Evolutionary conservation across 1,284 basidiomycete genomes (phyloP), one percentile per base, ranked within the genome.

Genomic region (Caloboletus firmus): DNA sequence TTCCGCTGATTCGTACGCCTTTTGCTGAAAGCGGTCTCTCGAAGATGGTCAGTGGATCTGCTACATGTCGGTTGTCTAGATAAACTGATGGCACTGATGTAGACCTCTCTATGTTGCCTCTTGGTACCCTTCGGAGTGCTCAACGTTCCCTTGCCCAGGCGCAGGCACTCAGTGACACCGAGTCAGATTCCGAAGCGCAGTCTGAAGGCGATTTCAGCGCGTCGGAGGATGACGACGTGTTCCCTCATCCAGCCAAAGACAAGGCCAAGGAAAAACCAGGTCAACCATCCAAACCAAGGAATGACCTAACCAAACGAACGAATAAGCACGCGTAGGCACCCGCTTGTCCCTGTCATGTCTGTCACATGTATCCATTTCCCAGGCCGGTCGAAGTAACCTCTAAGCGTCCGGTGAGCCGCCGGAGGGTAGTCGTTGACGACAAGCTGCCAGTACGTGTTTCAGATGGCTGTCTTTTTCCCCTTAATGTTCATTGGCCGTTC

Each of bases 291-390:
- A 70, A 49, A 75, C 67, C 69, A 35, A 75, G 74, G 49, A 74
- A 69, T 31, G 76, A 79, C 52, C 76, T 81, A 7, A 68, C 77
- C 22, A 90, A 89, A 69, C 79, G 95, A 43, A 72, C 81, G 4
- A 84, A 83, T 69, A 98, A 98, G 68, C 90, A 97, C 74, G 94
- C 95, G 89, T 95, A 72, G 62, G 93, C 80, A 17, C 39, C n/a
- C 46, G 15, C 45, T 30, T 35, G 43, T n/a, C n/a, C 24, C 15
- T 45, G 26, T 45, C 39, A 44, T 3, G 32, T 47, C 31, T 39
- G 31, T 43, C 30, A 39, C 30, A 31, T 47, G 30, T 26, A 51
- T 55, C 46, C 24, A 46, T 57, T 32, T 34, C 42, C 45, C 49
- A 96, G 93, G 2, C 96, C 94, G 5, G 82, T 77, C 37, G 93